Conservation (phyloP, 352 stramenopile genomes). For the Globisporangium iwayamae region DNA sequence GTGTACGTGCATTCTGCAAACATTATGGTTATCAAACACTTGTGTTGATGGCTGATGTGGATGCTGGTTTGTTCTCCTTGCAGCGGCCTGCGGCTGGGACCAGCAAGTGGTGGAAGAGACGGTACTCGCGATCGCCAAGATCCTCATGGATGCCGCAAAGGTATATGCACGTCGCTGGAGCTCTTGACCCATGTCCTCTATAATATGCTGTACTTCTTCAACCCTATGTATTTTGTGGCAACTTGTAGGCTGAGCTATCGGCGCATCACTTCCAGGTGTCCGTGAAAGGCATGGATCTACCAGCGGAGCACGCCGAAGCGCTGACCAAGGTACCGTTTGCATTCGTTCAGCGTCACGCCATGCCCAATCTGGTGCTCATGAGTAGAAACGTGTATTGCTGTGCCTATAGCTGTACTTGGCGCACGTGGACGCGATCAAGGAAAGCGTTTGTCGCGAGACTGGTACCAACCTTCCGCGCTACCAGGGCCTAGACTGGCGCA, state of each 20-base stretch:
- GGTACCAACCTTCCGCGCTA: slow-evolving; percentile 50
- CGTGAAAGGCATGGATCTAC: slow-evolving; percentile 44
- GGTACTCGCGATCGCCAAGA: slow-evolving; percentile 63
- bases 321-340: slow-evolving; percentile 34
- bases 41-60: not conserved
- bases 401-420: slow-evolving; percentile 42
- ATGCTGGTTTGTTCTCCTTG: not conserved
- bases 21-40: too few species aligned
- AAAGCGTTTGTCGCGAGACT: slow-evolving; percentile 37
- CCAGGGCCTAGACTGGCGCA: slow-evolving; percentile 68
- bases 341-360: not conserved
- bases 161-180: slow-evolving; percentile 15
- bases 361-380: not conserved
- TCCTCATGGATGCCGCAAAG: slow-evolving; percentile 71
- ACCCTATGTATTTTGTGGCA: not conserved
- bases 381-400: not conserved
- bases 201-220: too few species aligned
- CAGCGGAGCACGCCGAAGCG: slow-evolving; percentile 34
- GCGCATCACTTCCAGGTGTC: slow-evolving; percentile 36
- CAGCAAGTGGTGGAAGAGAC: slow-evolving; percentile 43
- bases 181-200: too few species aligned
- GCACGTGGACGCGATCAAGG: slow-evolving; percentile 48
- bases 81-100: slow-evolving; percentile 64
- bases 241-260: slow-evolving; percentile 38
- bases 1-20: slow-evolving; percentile 26